These are phyloP conservation scores for Periglandula ipomoeae DNA, from an alignment of 2,329 filamentous ascomycete genomes.

Conservation along the genomic window DNA sequence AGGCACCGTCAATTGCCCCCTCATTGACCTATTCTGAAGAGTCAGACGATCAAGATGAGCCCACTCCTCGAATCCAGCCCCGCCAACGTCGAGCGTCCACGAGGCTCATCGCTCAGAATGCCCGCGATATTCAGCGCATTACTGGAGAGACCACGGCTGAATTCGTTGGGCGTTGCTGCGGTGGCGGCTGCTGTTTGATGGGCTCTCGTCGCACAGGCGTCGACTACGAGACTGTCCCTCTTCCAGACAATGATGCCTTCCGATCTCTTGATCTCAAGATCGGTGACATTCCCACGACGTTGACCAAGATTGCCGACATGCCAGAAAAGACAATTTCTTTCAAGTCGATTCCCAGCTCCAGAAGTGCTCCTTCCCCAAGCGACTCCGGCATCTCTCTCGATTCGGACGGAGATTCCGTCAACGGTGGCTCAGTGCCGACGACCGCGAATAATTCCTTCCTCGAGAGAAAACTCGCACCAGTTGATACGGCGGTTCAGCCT, in stretches of 20 bases:
- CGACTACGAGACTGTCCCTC: slow-evolving; percentile 41
- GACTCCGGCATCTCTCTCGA: slow-evolving; percentile 40
- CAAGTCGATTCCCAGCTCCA: slow-evolving; percentile 40
- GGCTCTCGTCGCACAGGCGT: slow-evolving; percentile 34
- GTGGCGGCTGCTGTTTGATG: slow-evolving; percentile 54
- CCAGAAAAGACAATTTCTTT: slow-evolving; percentile 70
- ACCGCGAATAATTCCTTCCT: slow-evolving; percentile 14
- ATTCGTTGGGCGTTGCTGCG: slow-evolving; percentile 54
- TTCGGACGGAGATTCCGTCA: slow-evolving; percentile 19
- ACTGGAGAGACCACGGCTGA: slow-evolving; percentile 55
- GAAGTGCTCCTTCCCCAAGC: slow-evolving; percentile 29
- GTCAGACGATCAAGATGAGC: slow-evolving; percentile 49
- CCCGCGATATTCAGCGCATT: slow-evolving; percentile 52
- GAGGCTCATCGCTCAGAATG: slow-evolving; percentile 54
- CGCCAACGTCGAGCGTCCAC: slow-evolving; percentile 59
- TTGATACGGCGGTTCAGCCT: slow-evolving; percentile 59
- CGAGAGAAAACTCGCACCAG: slow-evolving; percentile 17
- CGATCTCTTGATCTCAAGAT: slow-evolving; percentile 69
- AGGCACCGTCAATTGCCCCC: slow-evolving; percentile 43
- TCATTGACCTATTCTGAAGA: slow-evolving; percentile 56
- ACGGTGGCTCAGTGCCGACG: slow-evolving; percentile 21
- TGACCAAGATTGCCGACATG: slow-evolving; percentile 63
- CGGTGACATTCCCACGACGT: slow-evolving; percentile 59
- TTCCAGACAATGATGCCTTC: slow-evolving; percentile 80
- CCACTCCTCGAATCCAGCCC: slow-evolving; percentile 31